Conservation (phyloP, 2,329 filamentous ascomycete genomes). For the Arthrinium phaeospermum region DNA sequence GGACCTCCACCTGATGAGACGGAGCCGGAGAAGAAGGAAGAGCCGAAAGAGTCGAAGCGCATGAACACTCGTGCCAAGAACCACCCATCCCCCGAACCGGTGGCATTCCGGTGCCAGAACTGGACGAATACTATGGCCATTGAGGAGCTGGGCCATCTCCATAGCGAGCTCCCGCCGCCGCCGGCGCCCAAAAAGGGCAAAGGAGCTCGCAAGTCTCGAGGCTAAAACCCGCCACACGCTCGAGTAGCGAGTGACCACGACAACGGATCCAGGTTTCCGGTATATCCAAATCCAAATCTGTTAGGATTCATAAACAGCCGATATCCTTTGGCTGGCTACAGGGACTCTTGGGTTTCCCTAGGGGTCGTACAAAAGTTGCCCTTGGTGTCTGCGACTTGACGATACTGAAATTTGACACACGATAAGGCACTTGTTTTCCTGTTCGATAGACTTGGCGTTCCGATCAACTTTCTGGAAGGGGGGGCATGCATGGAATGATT, state of each 20-base stretch:
- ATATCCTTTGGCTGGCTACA: not conserved
- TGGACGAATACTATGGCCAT: constrained; percentile 64
- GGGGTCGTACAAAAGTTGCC: not conserved
- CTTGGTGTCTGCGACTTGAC: not conserved
- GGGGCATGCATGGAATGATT: constrained; percentile 11
- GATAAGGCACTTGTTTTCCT: not conserved
- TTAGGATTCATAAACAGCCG: not conserved
- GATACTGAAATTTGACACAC: constrained; percentile 14
- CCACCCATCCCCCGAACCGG: constrained; percentile 52
- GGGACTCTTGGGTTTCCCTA: not conserved
- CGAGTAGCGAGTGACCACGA: not conserved
- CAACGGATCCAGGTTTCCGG: not conserved
- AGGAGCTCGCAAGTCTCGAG: constrained; percentile 23
- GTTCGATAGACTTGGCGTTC: constrained; percentile 7
- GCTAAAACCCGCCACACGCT: not conserved
- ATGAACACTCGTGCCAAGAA: constrained; percentile 54
- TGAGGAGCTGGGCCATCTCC: constrained; percentile 62
- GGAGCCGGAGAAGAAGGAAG: constrained; percentile 45
- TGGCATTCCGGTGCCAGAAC: constrained; percentile 54
- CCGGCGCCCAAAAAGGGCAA: constrained; percentile 59
- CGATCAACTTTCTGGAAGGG: not conserved
- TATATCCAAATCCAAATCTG: not conserved
- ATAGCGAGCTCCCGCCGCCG: constrained; percentile 60
- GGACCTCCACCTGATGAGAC: constrained; percentile 41
- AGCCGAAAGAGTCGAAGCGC: constrained; percentile 43